Evolutionary conservation across 331 rosid species (phyloP).

Genomic region (Erythrophleum ivorense): DNA sequence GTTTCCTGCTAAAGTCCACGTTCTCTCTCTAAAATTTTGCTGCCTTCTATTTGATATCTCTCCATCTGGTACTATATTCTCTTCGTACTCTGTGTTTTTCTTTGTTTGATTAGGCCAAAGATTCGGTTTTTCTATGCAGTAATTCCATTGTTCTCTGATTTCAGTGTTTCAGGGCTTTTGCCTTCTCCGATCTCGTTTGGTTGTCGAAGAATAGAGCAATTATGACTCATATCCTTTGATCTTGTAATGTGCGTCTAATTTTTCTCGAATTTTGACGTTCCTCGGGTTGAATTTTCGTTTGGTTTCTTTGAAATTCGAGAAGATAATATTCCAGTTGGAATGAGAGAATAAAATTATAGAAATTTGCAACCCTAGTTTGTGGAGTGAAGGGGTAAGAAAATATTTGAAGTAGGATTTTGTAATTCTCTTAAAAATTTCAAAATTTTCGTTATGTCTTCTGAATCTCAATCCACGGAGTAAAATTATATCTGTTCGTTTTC

Average conservation of each 20-base stretch:
- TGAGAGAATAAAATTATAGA: neutral
- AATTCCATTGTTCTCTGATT: slow-evolving; percentile 15
- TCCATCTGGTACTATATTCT: slow-evolving; percentile 20
- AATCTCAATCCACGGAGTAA: neutral
- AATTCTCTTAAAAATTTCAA: neutral
- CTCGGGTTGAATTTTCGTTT: slow-evolving; percentile 34
- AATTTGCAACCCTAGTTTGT: neutral
- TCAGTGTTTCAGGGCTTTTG: slow-evolving; percentile 39
- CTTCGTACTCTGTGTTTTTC: neutral
- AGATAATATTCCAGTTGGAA: neutral
- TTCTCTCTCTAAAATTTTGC: too few species aligned
- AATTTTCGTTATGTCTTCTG: neutral
- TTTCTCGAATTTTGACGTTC: neutral
- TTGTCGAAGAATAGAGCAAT: slow-evolving; percentile 37
- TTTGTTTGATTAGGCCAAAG: neutral
- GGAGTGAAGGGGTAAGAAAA: too few species aligned
- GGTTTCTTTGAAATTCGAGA: slow-evolving; percentile 26
- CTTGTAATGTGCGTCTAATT: slow-evolving; percentile 3
- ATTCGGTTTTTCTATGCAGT: neutral
- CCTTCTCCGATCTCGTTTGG: slow-evolving; percentile 46
- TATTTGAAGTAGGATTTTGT: neutral
- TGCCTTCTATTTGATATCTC: neutral
- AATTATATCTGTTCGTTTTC: neutral
- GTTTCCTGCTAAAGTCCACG: neutral
- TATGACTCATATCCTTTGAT: slow-evolving; percentile 80